Evolutionary conservation across 208 protist species (phyloP).

Genomic region (Borovskyia barvae): DNA sequence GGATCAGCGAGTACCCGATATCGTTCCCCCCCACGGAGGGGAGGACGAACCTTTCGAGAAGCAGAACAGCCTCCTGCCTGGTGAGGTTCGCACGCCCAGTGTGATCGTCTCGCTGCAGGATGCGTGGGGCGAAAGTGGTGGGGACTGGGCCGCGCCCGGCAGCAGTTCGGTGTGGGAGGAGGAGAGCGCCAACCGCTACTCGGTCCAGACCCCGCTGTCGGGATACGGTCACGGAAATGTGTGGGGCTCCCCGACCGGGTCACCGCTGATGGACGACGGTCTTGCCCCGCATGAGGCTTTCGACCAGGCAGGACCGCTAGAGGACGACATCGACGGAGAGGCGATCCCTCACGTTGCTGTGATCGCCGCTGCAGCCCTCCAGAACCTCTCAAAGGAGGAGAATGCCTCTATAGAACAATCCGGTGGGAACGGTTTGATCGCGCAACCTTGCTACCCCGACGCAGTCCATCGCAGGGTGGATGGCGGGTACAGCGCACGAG

Average conservation of each 20-base stretch:
- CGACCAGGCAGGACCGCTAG: neutral
- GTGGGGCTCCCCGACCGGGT: conserved; percentile 30
- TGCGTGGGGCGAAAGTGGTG: conserved; percentile 25
- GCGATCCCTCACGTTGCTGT: conserved; percentile 4
- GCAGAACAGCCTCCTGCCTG: conserved; percentile 51
- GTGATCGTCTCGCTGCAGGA: conserved; percentile 27
- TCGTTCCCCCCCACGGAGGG: conserved; percentile 1
- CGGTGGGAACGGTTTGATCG: no score
- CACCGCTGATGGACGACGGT: conserved; percentile 15
- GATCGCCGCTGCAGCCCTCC: conserved; percentile 23
- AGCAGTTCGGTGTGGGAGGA: conserved; percentile 56
- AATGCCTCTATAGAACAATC: no score
- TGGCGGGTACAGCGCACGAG: neutral
- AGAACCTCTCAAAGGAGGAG: conserved; percentile 4
- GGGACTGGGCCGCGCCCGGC: conserved; percentile 59
- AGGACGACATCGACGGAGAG: neutral
- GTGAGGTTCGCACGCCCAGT: conserved; percentile 56
- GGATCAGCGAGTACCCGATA: conserved; percentile 12
- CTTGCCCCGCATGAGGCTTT: neutral
- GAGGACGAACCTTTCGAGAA: conserved; percentile 13
- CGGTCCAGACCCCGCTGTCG: conserved; percentile 31
- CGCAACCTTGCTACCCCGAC: neutral
- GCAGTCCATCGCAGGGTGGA: neutral
- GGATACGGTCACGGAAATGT: conserved; percentile 34
- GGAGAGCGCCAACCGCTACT: conserved; percentile 12